Base-by-base conservation (phyloP, 164 flowering plant genomes). In the Sextonia rubra region DNA sequence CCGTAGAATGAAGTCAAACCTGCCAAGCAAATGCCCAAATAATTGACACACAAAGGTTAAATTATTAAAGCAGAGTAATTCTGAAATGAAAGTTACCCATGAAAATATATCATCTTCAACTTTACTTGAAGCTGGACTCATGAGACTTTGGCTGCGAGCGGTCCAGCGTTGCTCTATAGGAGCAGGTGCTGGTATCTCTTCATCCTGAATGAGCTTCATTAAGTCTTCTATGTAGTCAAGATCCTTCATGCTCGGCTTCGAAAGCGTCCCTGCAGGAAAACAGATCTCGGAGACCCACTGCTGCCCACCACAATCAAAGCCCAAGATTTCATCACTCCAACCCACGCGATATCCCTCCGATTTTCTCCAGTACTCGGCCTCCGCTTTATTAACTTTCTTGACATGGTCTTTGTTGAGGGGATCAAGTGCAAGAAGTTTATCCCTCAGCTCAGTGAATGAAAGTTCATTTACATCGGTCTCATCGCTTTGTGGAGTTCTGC, bases 241-340 rank as follows among this genome's bases (percentile, higher is more conserved):
- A 76, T 96, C 99, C 77, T 93, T 91, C 97, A 96, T 87, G 85
- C 80, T 96, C 4, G 95, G 97, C 20, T 88, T 90, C 60, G 90
- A 74, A 49, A 93, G 73, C 29, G 91, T 90, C 75, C 99, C 99
- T 61, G 86, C 92, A 47, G 99, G 98, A 73, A 91, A 93, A 80
- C 99, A 96, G 30, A 77, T 93, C 76, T 96, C 99, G 27, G 99
- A 96, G n/a, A 96, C 99, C 99, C 99, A 96, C 73, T 96, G 98
- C 72, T 96, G 97, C 29, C 99, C 99, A 76, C 99, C 99, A 85
- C 99, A 96, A 82, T 96, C 98, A 81, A 96, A 93, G 27, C 97
- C 97, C 78, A 96, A 76, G 64, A 96, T 93, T 79, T 96, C 99
- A 84, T 96, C 99, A 80, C 93, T 92, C 98, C 98, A 96, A 70